A percentile compares a stretch with the other conserved stretches of the same genome.
phyloP scores from a whole-genome alignment of 192 early-diverging fungal species.

The Backusella tuberculispora region DNA sequence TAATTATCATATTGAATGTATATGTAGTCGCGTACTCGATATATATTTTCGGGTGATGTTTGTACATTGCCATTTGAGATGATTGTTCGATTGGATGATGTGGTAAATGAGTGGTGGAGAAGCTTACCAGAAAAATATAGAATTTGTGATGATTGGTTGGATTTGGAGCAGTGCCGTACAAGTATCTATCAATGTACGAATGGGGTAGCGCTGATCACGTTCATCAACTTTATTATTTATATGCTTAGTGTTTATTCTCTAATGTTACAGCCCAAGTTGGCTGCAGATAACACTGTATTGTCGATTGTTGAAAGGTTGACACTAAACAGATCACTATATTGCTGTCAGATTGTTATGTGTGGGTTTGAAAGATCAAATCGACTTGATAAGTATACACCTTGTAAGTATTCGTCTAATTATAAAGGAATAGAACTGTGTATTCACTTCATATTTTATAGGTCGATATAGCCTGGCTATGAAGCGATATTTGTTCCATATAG shows the following conservation, averaged over 20 bases:
- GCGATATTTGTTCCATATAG: conserved; percentile 2
- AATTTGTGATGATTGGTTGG: neutral
- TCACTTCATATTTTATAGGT: neutral
- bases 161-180: neutral
- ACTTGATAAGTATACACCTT: neutral
- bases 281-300: neutral
- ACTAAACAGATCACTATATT: neutral
- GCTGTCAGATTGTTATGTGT: neutral
- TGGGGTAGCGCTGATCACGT: neutral
- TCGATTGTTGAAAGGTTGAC: neutral
- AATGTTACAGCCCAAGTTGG: neutral
- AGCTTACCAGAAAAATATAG: neutral
- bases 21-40: neutral
- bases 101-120: neutral
- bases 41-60: neutral
- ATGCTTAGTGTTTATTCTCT: neutral
- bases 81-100: neutral
- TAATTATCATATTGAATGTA: neutral
- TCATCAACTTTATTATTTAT: neutral
- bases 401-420: neutral
- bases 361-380: neutral
- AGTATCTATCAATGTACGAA: neutral
- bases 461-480: conserved; percentile 4
- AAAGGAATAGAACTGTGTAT: neutral
- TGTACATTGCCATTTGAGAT: neutral